A percentile compares a stretch with the other conserved stretches of the same genome.
Conservation (phyloP, 192 early-diverging fungal species). For the Podila minutissima region DNA sequence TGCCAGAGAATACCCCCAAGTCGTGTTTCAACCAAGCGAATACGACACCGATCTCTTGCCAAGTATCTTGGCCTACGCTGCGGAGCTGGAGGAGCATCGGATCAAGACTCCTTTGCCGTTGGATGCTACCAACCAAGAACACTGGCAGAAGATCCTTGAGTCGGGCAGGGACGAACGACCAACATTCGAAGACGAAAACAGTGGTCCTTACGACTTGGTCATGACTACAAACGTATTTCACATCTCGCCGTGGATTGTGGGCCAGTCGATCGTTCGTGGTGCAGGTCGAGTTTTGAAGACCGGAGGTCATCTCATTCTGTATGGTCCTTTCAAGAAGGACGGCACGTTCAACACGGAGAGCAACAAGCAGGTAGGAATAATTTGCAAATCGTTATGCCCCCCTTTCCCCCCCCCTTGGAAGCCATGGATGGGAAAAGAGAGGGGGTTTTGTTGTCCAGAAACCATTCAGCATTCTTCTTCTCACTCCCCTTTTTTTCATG, state of each 20-base stretch:
- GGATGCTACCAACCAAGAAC: conserved; percentile 31
- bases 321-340: conserved; percentile 29
- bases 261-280: conserved; percentile 29
- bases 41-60: conserved; percentile 16
- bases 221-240: conserved; percentile 44
- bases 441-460: conserved; percentile 21
- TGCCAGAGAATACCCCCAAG: conserved; percentile 23
- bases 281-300: conserved; percentile 15
- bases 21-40: conserved; percentile 39
- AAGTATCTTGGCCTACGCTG: conserved; percentile 34
- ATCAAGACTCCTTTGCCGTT: conserved; percentile 31
- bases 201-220: conserved; percentile 21
- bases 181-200: background rate
- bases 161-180: background rate
- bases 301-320: conserved; percentile 18
- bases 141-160: conserved; percentile 21
- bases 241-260: conserved; percentile 47
- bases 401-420: too few relatives aligned
- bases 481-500: too few relatives aligned
- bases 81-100: conserved; percentile 22
- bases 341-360: conserved; percentile 23
- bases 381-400: background rate
- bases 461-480: conserved; percentile 11
- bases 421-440: conserved; percentile 15
- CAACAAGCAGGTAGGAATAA: conserved; percentile 14